A percentile compares a stretch with the other conserved stretches of the same genome.
These are phyloP conservation scores for Yarrowia galli DNA, from an alignment of 1,139 yeast genomes.

Conservation along the genomic window DNA sequence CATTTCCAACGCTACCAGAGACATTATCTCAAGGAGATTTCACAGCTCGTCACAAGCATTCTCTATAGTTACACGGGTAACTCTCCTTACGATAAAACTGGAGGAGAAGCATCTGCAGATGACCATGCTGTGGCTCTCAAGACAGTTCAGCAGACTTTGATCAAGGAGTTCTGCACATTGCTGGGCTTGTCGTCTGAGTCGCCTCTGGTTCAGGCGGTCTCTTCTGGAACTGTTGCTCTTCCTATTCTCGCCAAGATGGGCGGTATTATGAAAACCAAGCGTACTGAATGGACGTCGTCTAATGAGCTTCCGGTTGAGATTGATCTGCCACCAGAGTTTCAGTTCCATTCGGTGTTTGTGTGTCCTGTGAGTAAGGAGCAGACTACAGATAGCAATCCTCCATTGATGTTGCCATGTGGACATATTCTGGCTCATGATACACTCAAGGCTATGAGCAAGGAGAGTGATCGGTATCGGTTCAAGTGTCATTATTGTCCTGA, in stretches of 20 bases:
- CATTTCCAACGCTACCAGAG: conserved; percentile 59
- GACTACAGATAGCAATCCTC: conserved; percentile 65
- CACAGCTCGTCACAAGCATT: conserved; percentile 62
- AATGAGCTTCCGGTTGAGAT: conserved; percentile 69
- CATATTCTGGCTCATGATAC: conserved; percentile 66
- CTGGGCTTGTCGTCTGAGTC: conserved; percentile 73
- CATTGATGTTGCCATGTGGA: conserved; percentile 68
- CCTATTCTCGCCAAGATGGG: conserved; percentile 75
- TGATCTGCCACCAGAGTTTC: conserved; percentile 59
- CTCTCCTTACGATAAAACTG: conserved; percentile 45
- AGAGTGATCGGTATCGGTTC: conserved; percentile 53
- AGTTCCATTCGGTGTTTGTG: conserved; percentile 84
- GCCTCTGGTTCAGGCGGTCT: conserved; percentile 68
- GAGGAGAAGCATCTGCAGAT: conserved; percentile 51
- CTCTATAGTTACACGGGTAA: conserved; percentile 48
- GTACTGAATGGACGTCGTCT: conserved; percentile 63
- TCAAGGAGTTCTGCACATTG: conserved; percentile 70
- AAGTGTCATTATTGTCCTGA: conserved; percentile 76
- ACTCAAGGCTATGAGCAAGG: conserved; percentile 53
- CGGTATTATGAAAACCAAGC: conserved; percentile 57
- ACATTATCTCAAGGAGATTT: conserved; percentile 57
- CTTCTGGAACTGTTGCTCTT: conserved; percentile 75
- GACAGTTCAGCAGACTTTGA: conserved; percentile 59
- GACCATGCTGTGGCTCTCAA: conserved; percentile 42
- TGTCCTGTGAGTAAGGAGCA: conserved; percentile 94